Evolutionary conservation across 2,329 filamentous ascomycete genomes (phyloP).

Genomic region (Aspergillus hortae): DNA sequence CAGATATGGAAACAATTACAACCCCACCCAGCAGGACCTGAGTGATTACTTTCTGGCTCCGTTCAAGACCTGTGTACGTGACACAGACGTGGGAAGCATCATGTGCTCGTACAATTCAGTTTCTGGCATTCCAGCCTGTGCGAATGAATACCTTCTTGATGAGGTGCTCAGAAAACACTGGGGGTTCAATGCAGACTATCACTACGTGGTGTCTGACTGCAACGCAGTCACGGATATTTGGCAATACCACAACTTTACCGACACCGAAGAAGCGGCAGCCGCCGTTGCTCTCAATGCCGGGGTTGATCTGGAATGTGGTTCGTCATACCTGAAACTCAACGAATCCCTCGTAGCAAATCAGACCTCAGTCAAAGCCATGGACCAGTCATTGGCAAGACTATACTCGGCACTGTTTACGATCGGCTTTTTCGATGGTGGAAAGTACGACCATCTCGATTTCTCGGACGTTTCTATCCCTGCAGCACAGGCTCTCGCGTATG

Average conservation of each 20-base stretch:
- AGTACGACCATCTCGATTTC: conserved; percentile 44
- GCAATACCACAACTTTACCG: conserved; percentile 47
- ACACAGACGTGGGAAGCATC: conserved; percentile 52
- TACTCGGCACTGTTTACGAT: conserved; percentile 46
- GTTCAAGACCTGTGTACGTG: conserved; percentile 61
- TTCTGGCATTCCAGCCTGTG: conserved; percentile 62
- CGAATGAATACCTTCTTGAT: conserved; percentile 57
- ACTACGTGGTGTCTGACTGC: conserved; percentile 62
- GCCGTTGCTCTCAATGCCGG: conserved; percentile 48
- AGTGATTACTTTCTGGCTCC: conserved; percentile 63
- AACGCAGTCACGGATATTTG: conserved; percentile 57
- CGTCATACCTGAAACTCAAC: conserved; percentile 36
- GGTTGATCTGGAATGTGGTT: conserved; percentile 49
- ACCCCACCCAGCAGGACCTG: conserved; percentile 50
- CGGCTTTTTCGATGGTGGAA: conserved; percentile 48
- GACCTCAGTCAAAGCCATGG: conserved; percentile 20
- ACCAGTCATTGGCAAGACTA: conserved; percentile 42
- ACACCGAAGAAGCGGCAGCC: conserved; percentile 39
- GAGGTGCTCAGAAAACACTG: conserved; percentile 61
- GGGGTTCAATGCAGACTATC: conserved; percentile 56
- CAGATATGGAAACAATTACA: conserved; percentile 42
- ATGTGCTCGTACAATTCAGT: conserved; percentile 62
- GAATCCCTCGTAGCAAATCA: conserved; percentile 15
- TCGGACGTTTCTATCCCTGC: conserved; percentile 54
- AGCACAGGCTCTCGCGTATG: conserved; percentile 51